Evolutionary conservation across 2,329 filamentous ascomycete genomes (phyloP).

Genomic region (Tolypocladium guangdongense): DNA sequence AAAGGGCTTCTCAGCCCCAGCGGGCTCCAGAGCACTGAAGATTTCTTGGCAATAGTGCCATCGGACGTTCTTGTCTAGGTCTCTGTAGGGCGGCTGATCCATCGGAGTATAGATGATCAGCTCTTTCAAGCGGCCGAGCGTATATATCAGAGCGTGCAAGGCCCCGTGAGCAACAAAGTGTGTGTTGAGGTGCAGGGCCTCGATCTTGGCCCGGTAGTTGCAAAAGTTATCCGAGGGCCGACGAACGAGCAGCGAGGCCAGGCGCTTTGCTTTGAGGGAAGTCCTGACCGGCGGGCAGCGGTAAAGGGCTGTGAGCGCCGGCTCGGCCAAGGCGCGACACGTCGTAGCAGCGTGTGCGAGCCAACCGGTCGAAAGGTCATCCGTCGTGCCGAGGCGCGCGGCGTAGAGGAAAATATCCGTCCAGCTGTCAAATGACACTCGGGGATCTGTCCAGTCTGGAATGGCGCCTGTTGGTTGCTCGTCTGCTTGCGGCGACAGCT

Average conservation of each 20-base stretch:
- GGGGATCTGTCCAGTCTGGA: constrained; percentile 42
- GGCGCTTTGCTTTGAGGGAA: constrained; percentile 30
- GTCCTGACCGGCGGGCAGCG: constrained; percentile 51
- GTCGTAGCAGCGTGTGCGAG: constrained; percentile 51
- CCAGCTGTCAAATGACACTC: constrained; percentile 57
- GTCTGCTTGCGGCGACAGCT: background rate
- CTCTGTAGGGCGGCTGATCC: constrained; percentile 57
- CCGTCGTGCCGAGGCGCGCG: constrained; percentile 33
- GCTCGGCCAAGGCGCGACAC: constrained; percentile 57
- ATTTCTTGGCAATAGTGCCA: constrained; percentile 62
- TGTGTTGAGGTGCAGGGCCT: constrained; percentile 59
- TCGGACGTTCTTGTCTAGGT: constrained; percentile 42
- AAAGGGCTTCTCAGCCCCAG: constrained; percentile 18
- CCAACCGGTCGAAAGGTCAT: constrained; percentile 45
- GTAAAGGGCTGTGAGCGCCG: constrained; percentile 64
- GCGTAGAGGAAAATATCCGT: constrained; percentile 60
- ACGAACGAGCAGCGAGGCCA: constrained; percentile 42
- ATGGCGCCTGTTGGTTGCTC: constrained; percentile 19
- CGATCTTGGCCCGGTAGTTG: constrained; percentile 63
- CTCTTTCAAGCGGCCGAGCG: constrained; percentile 55
- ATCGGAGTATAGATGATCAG: constrained; percentile 62
- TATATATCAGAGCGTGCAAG: constrained; percentile 44
- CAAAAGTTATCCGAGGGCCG: constrained; percentile 36
- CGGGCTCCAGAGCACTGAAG: constrained; percentile 50
- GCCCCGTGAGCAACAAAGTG: constrained; percentile 41